Conservation (phyloP, 2,329 filamentous ascomycete species). For the Penicillium griseofulvum region DNA sequence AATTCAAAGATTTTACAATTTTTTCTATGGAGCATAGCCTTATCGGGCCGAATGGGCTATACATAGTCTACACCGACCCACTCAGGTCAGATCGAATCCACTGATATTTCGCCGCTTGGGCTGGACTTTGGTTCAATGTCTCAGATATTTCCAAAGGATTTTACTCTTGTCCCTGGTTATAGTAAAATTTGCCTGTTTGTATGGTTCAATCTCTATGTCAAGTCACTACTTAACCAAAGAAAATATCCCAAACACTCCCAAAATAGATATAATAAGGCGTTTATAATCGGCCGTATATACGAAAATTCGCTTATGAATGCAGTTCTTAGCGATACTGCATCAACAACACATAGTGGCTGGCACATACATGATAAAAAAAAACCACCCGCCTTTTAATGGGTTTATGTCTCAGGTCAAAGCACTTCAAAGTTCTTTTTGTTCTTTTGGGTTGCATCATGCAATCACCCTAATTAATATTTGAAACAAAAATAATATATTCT, state of each 20-base stretch:
- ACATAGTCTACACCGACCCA: neutral
- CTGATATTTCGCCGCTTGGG: neutral
- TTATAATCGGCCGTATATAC: too few relatives aligned
- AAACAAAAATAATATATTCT: neutral
- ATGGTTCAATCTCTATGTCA: too few relatives aligned
- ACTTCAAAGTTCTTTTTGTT: neutral
- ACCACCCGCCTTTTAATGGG: neutral
- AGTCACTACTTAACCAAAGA: too few relatives aligned
- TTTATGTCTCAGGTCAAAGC: neutral
- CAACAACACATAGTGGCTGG: neutral
- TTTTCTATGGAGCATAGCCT: conserved; percentile 3
- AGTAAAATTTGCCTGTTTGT: too few relatives aligned
- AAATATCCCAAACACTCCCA: too few relatives aligned
- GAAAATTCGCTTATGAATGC: neutral
- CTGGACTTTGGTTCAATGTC: neutral
- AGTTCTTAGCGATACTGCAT: neutral
- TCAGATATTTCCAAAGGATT: neutral
- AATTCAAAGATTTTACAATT: neutral
- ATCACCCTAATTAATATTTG: neutral
- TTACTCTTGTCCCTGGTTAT: neutral
- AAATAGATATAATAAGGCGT: too few relatives aligned
- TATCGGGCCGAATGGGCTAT: conserved; percentile 6
- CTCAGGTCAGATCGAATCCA: conserved; percentile 1
- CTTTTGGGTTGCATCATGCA: neutral
- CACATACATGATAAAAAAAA: neutral